Evolutionary conservation across 768 basidiomycete genomes (phyloP), one percentile per base, ranked within the genome.

Genomic region (Tricholomella constricta): DNA sequence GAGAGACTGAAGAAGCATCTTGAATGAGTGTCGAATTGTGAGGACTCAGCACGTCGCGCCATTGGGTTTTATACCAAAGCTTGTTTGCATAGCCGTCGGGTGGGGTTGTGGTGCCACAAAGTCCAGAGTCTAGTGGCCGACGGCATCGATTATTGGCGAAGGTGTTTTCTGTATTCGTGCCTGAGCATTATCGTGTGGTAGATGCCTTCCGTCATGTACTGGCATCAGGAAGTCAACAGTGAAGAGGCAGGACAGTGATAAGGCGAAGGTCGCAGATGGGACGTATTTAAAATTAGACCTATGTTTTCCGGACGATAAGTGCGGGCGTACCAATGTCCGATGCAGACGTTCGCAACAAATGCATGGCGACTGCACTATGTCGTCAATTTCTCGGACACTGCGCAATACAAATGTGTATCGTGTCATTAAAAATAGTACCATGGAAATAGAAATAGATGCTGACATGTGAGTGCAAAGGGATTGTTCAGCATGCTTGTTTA

Each of bases 1-100:
- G 25, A 55, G 47, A 37, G 38, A 37, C 34, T 49, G 54, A 37
- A 55, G 32, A 45, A 29, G 54, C 54, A 55, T 55, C 23, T 37
- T 47, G 32, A 34, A 20, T 11, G 38, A 38, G 25, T 46, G 57
- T 45, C 41, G 37, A 37, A 44, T 27, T 54, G 53, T 25, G 26
- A 41, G 38, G 47, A 49, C 43, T 38, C 38, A 23, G 34, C 29
- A 12, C 11, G n/a, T 43, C 10, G 12, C 32, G 7, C 34, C 5
- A 40, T 22, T 23, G 10, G 36, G 31, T 29, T 32, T 41, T 42
- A 29, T 36, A n/a, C 25, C 14, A 26, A n/a, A 17, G 34, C 25
- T 25, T n/a, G 46, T n/a, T 27, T 11, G 11, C 34, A 29, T 34
- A 35, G 17, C 17, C 27, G 20, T 23, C 20, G 32, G 34, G 9